Evolutionary conservation across 2,329 filamentous ascomycete species (phyloP).

Genomic region (Alternaria triticimaculans): DNA sequence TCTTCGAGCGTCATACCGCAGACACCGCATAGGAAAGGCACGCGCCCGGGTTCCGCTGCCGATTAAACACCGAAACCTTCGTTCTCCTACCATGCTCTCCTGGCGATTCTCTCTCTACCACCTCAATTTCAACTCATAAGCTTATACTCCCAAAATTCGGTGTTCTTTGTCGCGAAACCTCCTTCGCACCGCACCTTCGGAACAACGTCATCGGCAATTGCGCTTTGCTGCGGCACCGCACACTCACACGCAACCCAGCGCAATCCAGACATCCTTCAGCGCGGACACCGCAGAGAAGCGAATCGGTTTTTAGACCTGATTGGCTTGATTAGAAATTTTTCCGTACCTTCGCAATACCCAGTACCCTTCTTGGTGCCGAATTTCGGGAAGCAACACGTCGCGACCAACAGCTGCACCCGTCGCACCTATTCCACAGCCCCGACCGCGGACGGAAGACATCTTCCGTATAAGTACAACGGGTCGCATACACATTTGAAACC

Average conservation of each 20-base stretch:
- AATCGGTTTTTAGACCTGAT: neutral
- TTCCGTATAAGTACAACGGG: constrained; percentile 5
- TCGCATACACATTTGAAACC: neutral
- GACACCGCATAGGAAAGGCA: constrained; percentile 21
- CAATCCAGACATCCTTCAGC: neutral
- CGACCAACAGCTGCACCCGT: constrained; percentile 17
- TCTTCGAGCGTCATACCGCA: constrained; percentile 33
- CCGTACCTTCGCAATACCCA: constrained; percentile 2
- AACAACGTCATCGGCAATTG: constrained; percentile 23
- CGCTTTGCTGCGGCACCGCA: constrained; percentile 5
- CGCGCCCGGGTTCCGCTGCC: constrained; percentile 29
- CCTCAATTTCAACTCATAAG: constrained; percentile 22
- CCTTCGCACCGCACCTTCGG: constrained; percentile 21
- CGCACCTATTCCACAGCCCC: constrained; percentile 16
- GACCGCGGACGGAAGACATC: constrained; percentile 25
- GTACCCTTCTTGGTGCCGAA: neutral
- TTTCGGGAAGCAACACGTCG: neutral
- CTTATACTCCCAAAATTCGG: constrained; percentile 10
- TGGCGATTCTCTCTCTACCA: constrained; percentile 22
- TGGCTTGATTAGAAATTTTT: constrained; percentile 12
- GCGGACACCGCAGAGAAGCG: neutral
- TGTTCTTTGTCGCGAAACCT: constrained; percentile 29
- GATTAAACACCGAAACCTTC: constrained; percentile 29
- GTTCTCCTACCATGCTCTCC: constrained; percentile 23
- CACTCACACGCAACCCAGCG: constrained; percentile 8